phyloP scores from a whole-genome alignment of 2,329 filamentous ascomycete genomes.

The Clarireedia monteithiana region DNA sequence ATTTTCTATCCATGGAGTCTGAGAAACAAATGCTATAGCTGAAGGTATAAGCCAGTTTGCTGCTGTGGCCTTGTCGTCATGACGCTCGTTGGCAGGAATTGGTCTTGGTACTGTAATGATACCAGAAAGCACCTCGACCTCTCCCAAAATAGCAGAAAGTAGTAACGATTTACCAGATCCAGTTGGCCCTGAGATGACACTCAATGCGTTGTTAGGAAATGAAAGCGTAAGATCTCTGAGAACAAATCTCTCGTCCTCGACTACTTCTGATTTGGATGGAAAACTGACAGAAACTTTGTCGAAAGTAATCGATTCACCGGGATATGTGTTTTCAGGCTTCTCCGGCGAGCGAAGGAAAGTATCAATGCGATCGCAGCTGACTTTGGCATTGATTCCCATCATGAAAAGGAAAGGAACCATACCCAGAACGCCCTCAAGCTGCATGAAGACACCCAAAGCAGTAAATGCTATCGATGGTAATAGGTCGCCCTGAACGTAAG shows the following conservation, averaged over 20 bases:
- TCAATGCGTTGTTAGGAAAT: constrained; percentile 61
- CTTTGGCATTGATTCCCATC: constrained; percentile 59
- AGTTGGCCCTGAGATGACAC: constrained; percentile 67
- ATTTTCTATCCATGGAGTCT: constrained; percentile 80
- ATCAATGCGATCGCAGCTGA: constrained; percentile 65
- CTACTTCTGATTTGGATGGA: constrained; percentile 55
- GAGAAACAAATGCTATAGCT: constrained; percentile 64
- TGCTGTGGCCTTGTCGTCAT: constrained; percentile 50
- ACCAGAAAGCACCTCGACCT: constrained; percentile 60
- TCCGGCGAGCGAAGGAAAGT: constrained; percentile 60
- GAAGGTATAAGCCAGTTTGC: constrained; percentile 58
- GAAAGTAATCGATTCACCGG: constrained; percentile 54
- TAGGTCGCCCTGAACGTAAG: constrained; percentile 51
- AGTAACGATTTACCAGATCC: constrained; percentile 71
- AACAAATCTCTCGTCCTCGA: constrained; percentile 52
- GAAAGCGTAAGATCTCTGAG: constrained; percentile 55
- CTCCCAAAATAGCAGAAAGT: constrained; percentile 64
- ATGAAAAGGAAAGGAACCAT: constrained; percentile 64
- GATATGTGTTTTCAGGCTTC: constrained; percentile 44
- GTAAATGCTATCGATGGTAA: constrained; percentile 72
- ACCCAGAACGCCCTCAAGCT: constrained; percentile 60
- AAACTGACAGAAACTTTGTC: constrained; percentile 61
- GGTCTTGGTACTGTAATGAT: constrained; percentile 46
- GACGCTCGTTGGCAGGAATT: constrained; percentile 43
- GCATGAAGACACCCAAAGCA: constrained; percentile 62